Evolutionary conservation across 768 basidiomycete species (phyloP), one percentile per base, ranked within the genome.

Genomic region (Leccinellum rugosiceps): DNA sequence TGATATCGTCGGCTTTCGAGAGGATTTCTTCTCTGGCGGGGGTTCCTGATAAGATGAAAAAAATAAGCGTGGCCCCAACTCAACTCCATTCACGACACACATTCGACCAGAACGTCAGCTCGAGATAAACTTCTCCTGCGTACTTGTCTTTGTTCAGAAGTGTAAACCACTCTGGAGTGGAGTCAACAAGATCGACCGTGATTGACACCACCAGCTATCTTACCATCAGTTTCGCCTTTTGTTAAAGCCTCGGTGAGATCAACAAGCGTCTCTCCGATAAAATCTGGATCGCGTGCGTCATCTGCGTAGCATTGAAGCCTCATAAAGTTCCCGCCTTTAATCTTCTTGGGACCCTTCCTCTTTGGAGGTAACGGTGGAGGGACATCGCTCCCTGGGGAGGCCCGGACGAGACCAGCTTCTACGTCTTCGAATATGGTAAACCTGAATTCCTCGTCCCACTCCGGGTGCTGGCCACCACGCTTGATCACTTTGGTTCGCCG

Each of bases 371-470:
- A 78, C 3, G 83, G 84, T 0, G 90, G 89, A 14, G 89, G 85
- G 11, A 80, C 77, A 11, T 78, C 75, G 55, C 78, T 73, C 26
- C 64, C 72, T 25, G 65, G 68, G 9, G 73, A 74, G 52, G 75
- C 75, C 60, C 77, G 74, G 35, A 79, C 76, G 43, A 78, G 72
- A n/a, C 78, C 76, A 62, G 80, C 83, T 30, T 83, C 79, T 31
- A 77, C 74, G 61, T 93, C 92, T 68, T 98, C 95, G 61, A 79
- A 83, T 46, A 99, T 77, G 25, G 88, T 86, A 74, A 98, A 98
- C 44, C 97, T 87, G 67, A 98, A 79, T 75, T 99, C 97, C 66
- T 97, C 94, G 69, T 99, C 97, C 95, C 97, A 99, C 75, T 94
- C 94, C 6, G 97, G 97, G 72, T 97, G 94, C 71, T 99, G 97